Evolutionary conservation across 148 eudicot species (phyloP).

Genomic region (Vaccinium corymbosum): DNA sequence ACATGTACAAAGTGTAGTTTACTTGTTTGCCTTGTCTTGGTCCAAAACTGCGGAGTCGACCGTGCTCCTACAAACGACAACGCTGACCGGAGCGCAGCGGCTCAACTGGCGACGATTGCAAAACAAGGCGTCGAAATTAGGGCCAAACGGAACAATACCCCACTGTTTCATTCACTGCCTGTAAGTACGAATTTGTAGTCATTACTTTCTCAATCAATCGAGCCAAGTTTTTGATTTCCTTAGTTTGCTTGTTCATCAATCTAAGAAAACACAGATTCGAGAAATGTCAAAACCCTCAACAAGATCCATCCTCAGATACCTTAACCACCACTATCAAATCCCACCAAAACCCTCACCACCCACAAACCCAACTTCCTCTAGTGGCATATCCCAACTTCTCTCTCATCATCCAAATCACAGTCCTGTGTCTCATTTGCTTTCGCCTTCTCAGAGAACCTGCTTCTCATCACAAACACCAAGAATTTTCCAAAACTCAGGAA

Average conservation of each 20-base stretch:
- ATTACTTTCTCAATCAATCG: neutral
- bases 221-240: neutral
- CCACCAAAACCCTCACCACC: conserved; percentile 35
- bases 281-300: conserved; percentile 67
- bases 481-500: conserved; percentile 19
- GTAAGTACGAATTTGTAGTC: neutral
- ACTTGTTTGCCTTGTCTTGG: neutral
- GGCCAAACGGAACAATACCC: neutral
- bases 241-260: neutral
- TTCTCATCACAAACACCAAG: conserved; percentile 24
- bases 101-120: neutral
- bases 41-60: neutral
- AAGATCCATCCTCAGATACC: conserved; percentile 46
- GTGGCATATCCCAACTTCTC: conserved; percentile 28
- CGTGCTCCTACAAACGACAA: neutral
- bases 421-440: conserved; percentile 24
- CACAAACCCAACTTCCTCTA: conserved; percentile 15
- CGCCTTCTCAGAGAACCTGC: conserved; percentile 30
- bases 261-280: neutral
- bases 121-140: neutral
- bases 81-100: neutral
- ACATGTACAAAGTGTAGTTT: neutral
- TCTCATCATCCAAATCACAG: conserved; percentile 30
- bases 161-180: neutral
- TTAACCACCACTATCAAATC: conserved; percentile 22